Percentiles rank a stretch among this genome's conserved stretches.
phyloP scores from a whole-genome alignment of 2,329 filamentous ascomycete species.

The Apiospora phragmitis region DNA sequence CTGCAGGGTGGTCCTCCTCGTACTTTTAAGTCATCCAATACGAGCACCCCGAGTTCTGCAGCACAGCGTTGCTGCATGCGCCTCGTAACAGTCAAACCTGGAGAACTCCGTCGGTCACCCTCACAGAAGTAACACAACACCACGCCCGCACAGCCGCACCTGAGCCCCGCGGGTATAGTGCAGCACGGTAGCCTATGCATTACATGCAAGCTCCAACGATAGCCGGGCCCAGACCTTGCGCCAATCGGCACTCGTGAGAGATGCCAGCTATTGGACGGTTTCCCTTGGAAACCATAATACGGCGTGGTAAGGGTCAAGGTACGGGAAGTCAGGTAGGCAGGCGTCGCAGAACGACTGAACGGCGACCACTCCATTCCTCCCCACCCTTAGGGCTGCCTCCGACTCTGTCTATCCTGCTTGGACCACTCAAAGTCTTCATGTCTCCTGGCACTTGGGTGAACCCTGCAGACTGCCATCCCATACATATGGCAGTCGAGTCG shows the following conservation, averaged over 20 bases:
- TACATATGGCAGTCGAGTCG: not conserved
- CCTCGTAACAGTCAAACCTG: not conserved
- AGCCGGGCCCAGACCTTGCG: not conserved
- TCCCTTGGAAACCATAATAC: not conserved
- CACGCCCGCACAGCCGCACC: not conserved
- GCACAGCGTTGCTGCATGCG: not conserved
- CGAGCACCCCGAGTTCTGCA: not conserved
- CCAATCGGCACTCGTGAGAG: not conserved
- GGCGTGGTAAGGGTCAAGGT: not conserved
- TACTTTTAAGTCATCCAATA: not conserved
- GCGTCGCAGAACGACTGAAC: not conserved
- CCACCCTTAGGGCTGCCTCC: not conserved
- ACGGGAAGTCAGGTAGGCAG: not conserved
- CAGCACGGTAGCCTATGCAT: not conserved
- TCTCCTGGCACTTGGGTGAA: not conserved
- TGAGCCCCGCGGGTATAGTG: not conserved
- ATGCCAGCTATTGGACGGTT: not conserved
- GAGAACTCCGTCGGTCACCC: conserved; percentile 1
- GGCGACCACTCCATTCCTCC: not conserved
- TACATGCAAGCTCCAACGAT: not conserved
- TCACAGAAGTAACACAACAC: not conserved
- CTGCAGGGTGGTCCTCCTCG: not conserved
- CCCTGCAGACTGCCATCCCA: not conserved
- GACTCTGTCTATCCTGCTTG: not conserved
- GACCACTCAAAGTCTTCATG: not conserved